Conservation (phyloP, 2,329 filamentous ascomycete genomes). For the Colletotrichum incanum region DNA sequence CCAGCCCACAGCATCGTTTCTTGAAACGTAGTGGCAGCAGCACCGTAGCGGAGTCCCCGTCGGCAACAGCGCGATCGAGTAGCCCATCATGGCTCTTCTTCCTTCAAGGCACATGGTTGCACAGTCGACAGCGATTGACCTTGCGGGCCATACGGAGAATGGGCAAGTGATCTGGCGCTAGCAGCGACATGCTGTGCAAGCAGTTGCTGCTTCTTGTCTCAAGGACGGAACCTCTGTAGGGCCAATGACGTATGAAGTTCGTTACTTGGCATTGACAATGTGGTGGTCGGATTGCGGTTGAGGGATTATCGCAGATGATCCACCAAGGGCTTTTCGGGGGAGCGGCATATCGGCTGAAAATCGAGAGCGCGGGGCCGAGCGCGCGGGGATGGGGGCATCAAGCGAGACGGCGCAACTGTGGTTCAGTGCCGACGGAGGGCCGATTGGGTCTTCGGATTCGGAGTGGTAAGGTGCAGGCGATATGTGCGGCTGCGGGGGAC, state of each 20-base stretch:
- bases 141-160: neutral
- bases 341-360: slow-evolving; percentile 25
- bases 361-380: slow-evolving; percentile 17
- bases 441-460: slow-evolving; percentile 11
- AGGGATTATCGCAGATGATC: slow-evolving; percentile 28
- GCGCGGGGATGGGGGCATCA: slow-evolving; percentile 8
- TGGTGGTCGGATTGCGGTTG: slow-evolving; percentile 8
- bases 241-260: neutral
- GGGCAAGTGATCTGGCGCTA: neutral
- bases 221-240: slow-evolving; percentile 8
- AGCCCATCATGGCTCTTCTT: neutral
- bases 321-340: slow-evolving; percentile 18
- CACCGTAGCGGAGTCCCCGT: neutral
- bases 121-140: neutral
- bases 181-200: neutral
- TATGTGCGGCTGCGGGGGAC: neutral
- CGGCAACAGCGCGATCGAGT: neutral
- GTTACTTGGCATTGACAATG: neutral
- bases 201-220: slow-evolving; percentile 53
- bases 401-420: slow-evolving; percentile 7
- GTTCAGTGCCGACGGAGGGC: neutral
- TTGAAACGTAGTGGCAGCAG: neutral
- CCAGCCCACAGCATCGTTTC: neutral
- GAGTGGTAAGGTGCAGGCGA: neutral
- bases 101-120: neutral